phyloP scores from a whole-genome alignment of 345 rosid genomes.

The Crucihimalaya himalaica region DNA sequence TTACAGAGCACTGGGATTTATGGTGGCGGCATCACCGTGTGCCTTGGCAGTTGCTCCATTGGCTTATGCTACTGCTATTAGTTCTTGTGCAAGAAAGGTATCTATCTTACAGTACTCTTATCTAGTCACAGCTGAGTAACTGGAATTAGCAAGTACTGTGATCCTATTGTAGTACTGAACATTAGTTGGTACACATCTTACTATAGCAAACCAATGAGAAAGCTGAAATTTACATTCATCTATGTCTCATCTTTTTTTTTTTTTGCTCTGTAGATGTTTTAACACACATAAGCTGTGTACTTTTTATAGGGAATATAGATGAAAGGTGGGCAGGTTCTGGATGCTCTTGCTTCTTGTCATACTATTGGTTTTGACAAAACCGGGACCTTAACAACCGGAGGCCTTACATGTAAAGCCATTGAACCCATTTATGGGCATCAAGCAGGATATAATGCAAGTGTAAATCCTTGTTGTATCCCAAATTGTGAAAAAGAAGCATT shows the following conservation, averaged over 20 bases:
- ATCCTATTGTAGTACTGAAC: not conserved
- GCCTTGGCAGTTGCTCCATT: slow-evolving; percentile 94
- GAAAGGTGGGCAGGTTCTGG: slow-evolving; percentile 87
- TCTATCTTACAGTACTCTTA: too few species aligned
- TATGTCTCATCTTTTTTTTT: too few species aligned
- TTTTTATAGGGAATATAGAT: slow-evolving; percentile 76
- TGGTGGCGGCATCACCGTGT: slow-evolving; percentile 91
- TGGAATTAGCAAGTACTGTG: slow-evolving; percentile 6
- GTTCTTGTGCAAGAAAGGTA: slow-evolving; percentile 89
- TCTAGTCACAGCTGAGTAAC: not conserved
- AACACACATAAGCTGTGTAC: not conserved
- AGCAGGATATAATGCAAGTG: slow-evolving; percentile 34
- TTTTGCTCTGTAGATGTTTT: not conserved
- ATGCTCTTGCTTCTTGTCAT: slow-evolving; percentile 82
- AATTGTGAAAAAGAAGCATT: slow-evolving; percentile 91
- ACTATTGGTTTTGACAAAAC: slow-evolving; percentile 96
- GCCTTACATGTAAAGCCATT: slow-evolving; percentile 82
- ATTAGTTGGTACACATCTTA: not conserved
- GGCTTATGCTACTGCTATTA: slow-evolving; percentile 86
- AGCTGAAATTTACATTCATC: too few species aligned
- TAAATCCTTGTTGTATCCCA: slow-evolving; percentile 62
- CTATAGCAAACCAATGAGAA: too few species aligned
- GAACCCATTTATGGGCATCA: slow-evolving; percentile 91
- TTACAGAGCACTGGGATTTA: slow-evolving; percentile 78
- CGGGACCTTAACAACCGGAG: slow-evolving; percentile 96